Evolutionary conservation across 2,329 filamentous ascomycete genomes (phyloP).

Genomic region (Neonectria coccinea): DNA sequence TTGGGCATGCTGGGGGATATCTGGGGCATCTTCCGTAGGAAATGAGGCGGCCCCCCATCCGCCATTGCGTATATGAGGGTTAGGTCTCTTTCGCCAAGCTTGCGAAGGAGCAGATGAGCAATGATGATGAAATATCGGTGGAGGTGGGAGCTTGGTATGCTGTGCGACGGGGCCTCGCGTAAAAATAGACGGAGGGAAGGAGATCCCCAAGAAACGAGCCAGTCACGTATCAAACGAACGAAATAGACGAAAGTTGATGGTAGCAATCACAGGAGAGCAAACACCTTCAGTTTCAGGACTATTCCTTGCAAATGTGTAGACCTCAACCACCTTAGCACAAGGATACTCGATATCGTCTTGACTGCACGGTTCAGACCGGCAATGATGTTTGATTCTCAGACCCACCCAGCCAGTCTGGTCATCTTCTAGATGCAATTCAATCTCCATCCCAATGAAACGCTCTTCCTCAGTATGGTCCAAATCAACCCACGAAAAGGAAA

Average conservation of each 20-base stretch:
- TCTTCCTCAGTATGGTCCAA: background rate
- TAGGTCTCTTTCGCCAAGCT: background rate
- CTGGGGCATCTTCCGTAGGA: conserved; percentile 39
- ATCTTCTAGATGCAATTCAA: background rate
- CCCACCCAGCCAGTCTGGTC: background rate
- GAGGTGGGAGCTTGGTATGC: background rate
- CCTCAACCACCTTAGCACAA: too few species aligned
- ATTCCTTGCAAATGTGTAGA: background rate
- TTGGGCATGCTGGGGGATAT: conserved; percentile 56
- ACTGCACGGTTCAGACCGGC: background rate
- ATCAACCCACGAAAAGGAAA: background rate
- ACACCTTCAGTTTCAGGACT: background rate
- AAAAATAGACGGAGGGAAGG: background rate
- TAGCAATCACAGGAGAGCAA: background rate
- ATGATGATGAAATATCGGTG: background rate
- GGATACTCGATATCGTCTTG: too few species aligned
- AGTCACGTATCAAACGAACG: background rate
- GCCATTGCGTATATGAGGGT: background rate
- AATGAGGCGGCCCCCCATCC: conserved; percentile 24
- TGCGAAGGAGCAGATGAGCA: background rate
- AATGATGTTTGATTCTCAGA: conserved; percentile 1
- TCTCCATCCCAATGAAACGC: background rate
- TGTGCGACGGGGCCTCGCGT: background rate
- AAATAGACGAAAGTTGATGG: background rate
- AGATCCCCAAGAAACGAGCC: background rate